phyloP scores from a whole-genome alignment of 1,284 basidiomycete species.

The Ganoderma leucocontextum region DNA sequence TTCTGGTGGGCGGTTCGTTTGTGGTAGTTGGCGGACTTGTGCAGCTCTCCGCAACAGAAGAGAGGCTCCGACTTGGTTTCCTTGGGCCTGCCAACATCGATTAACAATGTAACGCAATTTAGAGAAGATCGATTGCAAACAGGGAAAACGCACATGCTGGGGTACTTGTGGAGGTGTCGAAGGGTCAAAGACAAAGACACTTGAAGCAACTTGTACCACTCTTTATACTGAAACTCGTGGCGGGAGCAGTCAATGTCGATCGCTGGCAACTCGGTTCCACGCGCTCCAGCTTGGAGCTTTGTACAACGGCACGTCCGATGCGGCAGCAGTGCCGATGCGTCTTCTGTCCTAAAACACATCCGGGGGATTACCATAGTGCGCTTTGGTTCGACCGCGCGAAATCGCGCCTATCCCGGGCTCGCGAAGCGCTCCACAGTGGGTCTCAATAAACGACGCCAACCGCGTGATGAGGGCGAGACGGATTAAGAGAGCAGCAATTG shows the following conservation, averaged over 20 bases:
- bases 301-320: not conserved
- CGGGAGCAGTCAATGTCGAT: not conserved
- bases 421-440: not conserved
- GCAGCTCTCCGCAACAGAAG: slow-evolving; percentile 29
- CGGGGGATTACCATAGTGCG: not conserved
- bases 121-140: not conserved
- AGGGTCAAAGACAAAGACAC: not conserved
- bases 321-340: not conserved
- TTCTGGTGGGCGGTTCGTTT: slow-evolving; percentile 28
- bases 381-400: not conserved
- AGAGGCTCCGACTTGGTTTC: slow-evolving; percentile 17
- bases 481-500: slow-evolving; percentile 6
- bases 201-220: not conserved
- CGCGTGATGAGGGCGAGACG: not conserved
- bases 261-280: slow-evolving; percentile 2
- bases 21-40: slow-evolving; percentile 27
- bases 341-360: not conserved
- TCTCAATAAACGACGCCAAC: not conserved
- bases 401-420: no score
- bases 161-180: not conserved
- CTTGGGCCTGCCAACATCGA: slow-evolving; percentile 23
- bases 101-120: not conserved
- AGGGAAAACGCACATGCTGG: not conserved
- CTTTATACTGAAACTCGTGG: not conserved
- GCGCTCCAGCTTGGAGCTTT: not conserved